phyloP scores from a whole-genome alignment of 345 rosid species.

The Adansonia digitata region DNA sequence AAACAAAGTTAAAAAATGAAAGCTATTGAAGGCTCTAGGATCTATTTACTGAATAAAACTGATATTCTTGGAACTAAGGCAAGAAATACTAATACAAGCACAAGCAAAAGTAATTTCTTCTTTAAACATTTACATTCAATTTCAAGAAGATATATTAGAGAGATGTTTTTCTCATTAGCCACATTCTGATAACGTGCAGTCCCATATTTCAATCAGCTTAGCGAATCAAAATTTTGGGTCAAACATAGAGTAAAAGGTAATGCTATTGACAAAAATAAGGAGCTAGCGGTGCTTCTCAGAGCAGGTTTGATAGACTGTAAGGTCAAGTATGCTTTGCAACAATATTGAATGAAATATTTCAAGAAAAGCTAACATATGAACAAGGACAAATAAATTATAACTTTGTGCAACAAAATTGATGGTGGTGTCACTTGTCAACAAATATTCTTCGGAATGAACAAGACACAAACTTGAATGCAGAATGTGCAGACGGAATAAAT shows the following conservation, averaged over 20 bases:
- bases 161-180: neutral
- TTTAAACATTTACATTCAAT: neutral
- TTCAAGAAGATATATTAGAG: neutral
- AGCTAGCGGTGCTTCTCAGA: neutral
- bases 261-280: neutral
- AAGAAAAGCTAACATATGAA: neutral
- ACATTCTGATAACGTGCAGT: neutral
- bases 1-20: neutral
- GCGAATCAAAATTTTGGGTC: neutral
- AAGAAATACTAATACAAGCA: neutral
- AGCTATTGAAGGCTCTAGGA: neutral
- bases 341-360: neutral
- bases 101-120: neutral
- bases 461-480: neutral
- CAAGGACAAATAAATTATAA: neutral
- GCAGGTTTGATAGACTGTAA: neutral
- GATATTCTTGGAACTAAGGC: neutral
- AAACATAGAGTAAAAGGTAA: neutral
- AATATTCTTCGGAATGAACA: conserved; percentile 3
- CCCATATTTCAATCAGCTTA: neutral
- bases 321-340: neutral
- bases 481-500: neutral
- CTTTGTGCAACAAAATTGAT: neutral
- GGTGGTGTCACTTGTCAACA: neutral
- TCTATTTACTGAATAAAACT: neutral